phyloP scores from a whole-genome alignment of 2,329 filamentous ascomycete genomes.

The Alternaria hordeiaustralica region DNA sequence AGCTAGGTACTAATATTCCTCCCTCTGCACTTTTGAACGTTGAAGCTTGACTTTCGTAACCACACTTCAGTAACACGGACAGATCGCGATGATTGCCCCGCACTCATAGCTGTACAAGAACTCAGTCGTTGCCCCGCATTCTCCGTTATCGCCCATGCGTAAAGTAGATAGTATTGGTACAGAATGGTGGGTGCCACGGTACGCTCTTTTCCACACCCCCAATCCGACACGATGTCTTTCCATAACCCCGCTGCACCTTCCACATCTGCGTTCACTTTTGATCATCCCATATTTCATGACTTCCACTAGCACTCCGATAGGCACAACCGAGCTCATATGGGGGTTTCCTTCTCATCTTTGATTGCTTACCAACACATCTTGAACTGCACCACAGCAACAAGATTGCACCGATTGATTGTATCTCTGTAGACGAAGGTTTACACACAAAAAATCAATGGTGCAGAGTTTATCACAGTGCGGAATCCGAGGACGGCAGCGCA shows the following conservation, averaged over 20 bases:
- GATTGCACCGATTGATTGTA: background rate
- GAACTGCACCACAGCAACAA: background rate
- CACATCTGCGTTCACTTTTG: background rate
- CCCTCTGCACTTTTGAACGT: background rate
- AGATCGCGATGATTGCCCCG: background rate
- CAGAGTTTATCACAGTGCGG: background rate
- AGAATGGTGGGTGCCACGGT: background rate
- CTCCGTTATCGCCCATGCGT: background rate
- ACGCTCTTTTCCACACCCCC: background rate
- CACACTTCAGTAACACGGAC: background rate
- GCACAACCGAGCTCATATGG: background rate
- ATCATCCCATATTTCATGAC: background rate
- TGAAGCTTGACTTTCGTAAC: background rate
- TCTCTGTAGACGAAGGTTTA: background rate
- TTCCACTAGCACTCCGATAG: background rate
- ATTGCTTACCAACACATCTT: background rate
- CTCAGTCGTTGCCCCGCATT: background rate
- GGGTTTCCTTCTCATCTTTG: too few relatives aligned
- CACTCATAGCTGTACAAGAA: background rate
- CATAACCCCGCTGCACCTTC: background rate
- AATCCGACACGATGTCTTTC: background rate
- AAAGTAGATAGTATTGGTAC: background rate
- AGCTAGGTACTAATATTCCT: background rate
- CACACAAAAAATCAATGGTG: background rate
- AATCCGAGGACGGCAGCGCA: background rate